phyloP scores from a whole-genome alignment of 1,139 yeast genomes.

The Nematodospora anomalae region DNA sequence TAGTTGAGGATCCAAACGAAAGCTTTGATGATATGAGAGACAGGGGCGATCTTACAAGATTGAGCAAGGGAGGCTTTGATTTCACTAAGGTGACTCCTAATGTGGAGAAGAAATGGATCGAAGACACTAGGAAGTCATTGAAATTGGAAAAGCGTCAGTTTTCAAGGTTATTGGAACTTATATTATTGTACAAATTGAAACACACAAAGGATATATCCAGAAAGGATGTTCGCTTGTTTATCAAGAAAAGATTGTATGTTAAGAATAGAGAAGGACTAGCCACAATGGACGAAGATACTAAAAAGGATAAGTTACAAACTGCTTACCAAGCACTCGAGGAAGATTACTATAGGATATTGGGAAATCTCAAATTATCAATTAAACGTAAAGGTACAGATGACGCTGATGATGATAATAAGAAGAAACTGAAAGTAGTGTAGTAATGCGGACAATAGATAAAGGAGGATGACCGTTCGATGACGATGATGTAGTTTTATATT shows the following conservation, averaged over 20 bases:
- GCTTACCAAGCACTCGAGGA: constrained; percentile 69
- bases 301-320: constrained; percentile 68
- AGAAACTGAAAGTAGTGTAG: background rate
- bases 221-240: constrained; percentile 53
- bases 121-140: constrained; percentile 30
- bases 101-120: constrained; percentile 47
- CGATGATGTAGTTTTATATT: too few relatives aligned
- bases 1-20: constrained; percentile 95
- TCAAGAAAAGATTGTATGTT: constrained; percentile 70
- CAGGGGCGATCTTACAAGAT: constrained; percentile 66
- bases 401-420: constrained; percentile 1
- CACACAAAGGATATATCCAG: constrained; percentile 28
- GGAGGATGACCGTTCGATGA: too few relatives aligned
- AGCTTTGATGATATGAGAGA: constrained; percentile 90
- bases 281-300: constrained; percentile 61
- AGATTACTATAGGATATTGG: constrained; percentile 63
- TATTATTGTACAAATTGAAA: constrained; percentile 49
- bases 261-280: constrained; percentile 78
- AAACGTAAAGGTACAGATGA: constrained; percentile 11
- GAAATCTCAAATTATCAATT: constrained; percentile 29
- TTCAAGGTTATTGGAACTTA: constrained; percentile 75
- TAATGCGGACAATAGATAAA: too few relatives aligned
- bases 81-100: constrained; percentile 23
- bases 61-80: constrained; percentile 30
- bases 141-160: constrained; percentile 83